Evolutionary conservation across 257 asterid genomes (phyloP), one percentile per base, ranked within the genome.

Genomic region (Thymus quinquecostatus): DNA sequence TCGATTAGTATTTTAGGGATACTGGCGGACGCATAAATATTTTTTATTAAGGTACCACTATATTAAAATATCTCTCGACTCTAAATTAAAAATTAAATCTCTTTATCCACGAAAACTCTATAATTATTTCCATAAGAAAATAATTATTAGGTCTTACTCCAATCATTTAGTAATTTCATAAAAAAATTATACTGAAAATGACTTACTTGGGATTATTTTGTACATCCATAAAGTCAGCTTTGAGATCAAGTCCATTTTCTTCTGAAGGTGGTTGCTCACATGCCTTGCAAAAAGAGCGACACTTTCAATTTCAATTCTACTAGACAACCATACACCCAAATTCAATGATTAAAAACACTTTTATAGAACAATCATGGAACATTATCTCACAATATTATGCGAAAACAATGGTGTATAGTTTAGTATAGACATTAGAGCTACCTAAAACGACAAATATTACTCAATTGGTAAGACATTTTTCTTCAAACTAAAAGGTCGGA

Each of bases 261-360:
- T 49, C 96, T 8, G 76, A 85, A n/a, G 89, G 85, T 58, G 92
- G 96, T 12, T 87, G 92, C 81, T 84, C 85, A 72, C 98, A 86
- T 41, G 84, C 94, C 98, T 92, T 76, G 49, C 76, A 71, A 71
- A 69, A 68, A 38, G 8, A 34, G 9, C 59, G 8, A 48, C 45
- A 49, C 40, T n/a, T 60, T 28, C 28, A 75, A 40, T n/a, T 60
- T 28, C 28, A 75, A 40, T 57, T 49, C 55, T 14, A 12, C 38
- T 1, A 10, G 14, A 40, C 3, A 34, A 13, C 0, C 8, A 3
- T 6, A 33, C 44, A 6, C 40, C 3, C 64, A 47, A 12, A 30
- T 47, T 28, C 0, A 10, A 44, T 11, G 1, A 6, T 14, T 2
- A 14, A 51, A 8, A 45, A 7, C 13, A 45, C 3, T 4, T 36